Conservation (phyloP, 2,329 filamentous ascomycete genomes). For the Pseudogymnoascus sp. region DNA sequence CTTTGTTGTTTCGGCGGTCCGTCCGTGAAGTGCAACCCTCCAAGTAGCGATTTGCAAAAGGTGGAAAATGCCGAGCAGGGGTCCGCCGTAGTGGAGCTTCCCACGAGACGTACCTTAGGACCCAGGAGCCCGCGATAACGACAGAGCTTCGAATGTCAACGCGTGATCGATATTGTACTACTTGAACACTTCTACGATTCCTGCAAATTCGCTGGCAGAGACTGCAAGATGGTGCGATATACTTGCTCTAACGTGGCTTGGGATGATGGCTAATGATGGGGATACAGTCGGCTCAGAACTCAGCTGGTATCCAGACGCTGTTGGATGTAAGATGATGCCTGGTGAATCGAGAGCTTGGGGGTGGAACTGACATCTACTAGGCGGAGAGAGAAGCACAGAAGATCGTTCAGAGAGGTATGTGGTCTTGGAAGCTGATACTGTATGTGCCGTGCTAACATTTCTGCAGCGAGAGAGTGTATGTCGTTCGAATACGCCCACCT, state of each 20-base stretch:
- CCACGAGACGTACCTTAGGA: conserved; percentile 17
- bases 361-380: conserved; percentile 47
- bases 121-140: conserved; percentile 4
- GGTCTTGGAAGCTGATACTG: not conserved
- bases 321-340: conserved; percentile 75
- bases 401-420: conserved; percentile 91
- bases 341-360: not conserved
- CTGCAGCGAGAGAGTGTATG: conserved; percentile 80
- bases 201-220: conserved; percentile 15
- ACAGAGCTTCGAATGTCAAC: conserved; percentile 13
- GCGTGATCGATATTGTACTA: conserved; percentile 20
- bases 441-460: conserved; percentile 27
- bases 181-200: conserved; percentile 13
- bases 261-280: not conserved
- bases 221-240: conserved; percentile 4
- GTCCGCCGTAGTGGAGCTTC: conserved; percentile 21
- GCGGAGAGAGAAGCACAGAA: conserved; percentile 97
- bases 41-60: conserved; percentile 7
- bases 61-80: conserved; percentile 25
- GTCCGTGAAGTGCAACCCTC: conserved; percentile 8
- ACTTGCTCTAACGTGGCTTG: not conserved
- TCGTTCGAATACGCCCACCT: conserved; percentile 16
- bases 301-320: conserved; percentile 94
- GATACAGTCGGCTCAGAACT: conserved; percentile 90
- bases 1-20: not conserved